Percentiles rank a stretch among this genome's conserved stretches.
Conservation (phyloP, 1,284 basidiomycete species). For the Mixia osmundae region DNA sequence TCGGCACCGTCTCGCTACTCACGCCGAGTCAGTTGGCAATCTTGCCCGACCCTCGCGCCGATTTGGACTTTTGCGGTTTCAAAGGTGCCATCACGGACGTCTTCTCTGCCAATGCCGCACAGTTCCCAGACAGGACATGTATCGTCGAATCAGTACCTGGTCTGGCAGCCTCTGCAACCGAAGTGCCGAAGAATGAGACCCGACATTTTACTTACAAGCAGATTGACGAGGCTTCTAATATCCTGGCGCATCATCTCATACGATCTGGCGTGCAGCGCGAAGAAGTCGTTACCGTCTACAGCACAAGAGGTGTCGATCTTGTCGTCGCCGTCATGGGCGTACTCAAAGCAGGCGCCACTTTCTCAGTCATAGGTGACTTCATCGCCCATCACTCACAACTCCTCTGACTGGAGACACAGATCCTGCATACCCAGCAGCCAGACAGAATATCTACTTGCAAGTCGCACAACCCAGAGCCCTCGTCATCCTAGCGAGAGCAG, state of each 20-base stretch:
- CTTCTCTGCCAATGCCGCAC: slow-evolving; percentile 57
- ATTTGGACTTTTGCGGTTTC: slow-evolving; percentile 92
- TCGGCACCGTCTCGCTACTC: slow-evolving; percentile 57
- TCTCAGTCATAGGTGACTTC: slow-evolving; percentile 79
- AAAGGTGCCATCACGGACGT: slow-evolving; percentile 89
- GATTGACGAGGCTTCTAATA: slow-evolving; percentile 65
- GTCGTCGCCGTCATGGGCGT: slow-evolving; percentile 94
- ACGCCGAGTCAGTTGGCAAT: slow-evolving; percentile 43
- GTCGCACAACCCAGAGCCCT: slow-evolving; percentile 87
- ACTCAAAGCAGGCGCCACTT: slow-evolving; percentile 87
- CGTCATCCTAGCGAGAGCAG: slow-evolving; percentile 76
- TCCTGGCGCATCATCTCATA: slow-evolving; percentile 75
- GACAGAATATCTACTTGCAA: slow-evolving; percentile 86
- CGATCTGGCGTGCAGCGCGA: slow-evolving; percentile 67
- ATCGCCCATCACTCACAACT: background rate
- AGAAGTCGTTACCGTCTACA: slow-evolving; percentile 98
- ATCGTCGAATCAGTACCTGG: slow-evolving; percentile 52
- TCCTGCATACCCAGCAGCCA: slow-evolving; percentile 82
- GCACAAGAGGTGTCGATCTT: slow-evolving; percentile 84
- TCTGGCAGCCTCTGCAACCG: slow-evolving; percentile 25
- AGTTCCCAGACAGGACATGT: slow-evolving; percentile 53
- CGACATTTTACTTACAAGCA: slow-evolving; percentile 50
- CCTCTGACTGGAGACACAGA: slow-evolving; percentile 29
- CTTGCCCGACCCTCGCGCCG: slow-evolving; percentile 63
- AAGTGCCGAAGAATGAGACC: slow-evolving; percentile 28